These are phyloP conservation scores for Trichoderma virens DNA, from an alignment of 495 filamentous ascomycete species.

Conservation along the genomic window DNA sequence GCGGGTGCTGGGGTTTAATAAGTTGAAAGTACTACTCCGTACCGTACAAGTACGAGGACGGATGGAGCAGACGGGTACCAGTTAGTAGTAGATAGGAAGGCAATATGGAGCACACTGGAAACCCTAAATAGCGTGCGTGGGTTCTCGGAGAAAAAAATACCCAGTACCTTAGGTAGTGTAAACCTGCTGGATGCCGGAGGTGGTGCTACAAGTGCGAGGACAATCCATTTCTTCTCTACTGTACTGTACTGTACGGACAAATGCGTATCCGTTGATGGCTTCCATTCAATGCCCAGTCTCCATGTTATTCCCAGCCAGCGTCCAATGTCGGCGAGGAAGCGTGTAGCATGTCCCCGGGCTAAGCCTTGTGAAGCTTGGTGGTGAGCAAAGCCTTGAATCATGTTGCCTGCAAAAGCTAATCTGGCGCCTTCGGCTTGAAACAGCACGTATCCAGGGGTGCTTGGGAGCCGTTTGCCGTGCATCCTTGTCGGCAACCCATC, in stretches of 20 bases:
- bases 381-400: not conserved
- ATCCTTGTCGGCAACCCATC: not conserved
- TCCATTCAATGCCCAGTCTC: not conserved
- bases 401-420: conserved; percentile 2
- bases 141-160: not conserved
- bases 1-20: not conserved
- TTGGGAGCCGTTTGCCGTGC: not conserved
- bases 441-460: not conserved
- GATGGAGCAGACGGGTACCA: too few relatives aligned
- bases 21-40: not conserved
- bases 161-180: not conserved
- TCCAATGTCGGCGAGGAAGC: not conserved
- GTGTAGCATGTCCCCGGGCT: not conserved
- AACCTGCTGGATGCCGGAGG: too few relatives aligned
- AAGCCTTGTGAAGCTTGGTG: conserved; percentile 3
- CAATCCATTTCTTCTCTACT: too few relatives aligned
- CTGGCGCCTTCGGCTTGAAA: conserved; percentile 8
- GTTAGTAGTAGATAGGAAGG: too few relatives aligned
- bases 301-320: not conserved
- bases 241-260: not conserved
- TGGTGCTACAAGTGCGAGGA: too few relatives aligned
- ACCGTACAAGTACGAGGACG: too few relatives aligned
- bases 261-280: not conserved
- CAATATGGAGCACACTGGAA: not conserved
- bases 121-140: not conserved